These are phyloP conservation scores for Hypoxylon perforatum DNA, from an alignment of 495 filamentous ascomycete species.

Conservation along the genomic window DNA sequence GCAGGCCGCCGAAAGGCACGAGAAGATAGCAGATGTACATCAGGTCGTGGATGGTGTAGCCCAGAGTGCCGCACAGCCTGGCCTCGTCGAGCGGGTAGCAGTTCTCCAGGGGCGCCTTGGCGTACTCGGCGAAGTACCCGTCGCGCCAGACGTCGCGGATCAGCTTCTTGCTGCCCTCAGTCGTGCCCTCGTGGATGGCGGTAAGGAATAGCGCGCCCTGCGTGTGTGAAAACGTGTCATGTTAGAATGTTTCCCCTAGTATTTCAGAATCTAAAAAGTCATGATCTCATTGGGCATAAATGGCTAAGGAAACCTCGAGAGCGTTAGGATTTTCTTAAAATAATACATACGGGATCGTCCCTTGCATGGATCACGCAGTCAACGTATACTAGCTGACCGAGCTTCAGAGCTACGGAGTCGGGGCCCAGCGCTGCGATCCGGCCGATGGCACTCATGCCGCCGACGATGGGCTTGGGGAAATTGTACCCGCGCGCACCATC, in stretches of 20 bases:
- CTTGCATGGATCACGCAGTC: conserved; percentile 56
- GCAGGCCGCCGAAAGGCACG: conserved; percentile 61
- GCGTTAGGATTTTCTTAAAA: too few relatives aligned
- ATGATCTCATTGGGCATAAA: too few relatives aligned
- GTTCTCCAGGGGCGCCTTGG: conserved; percentile 63
- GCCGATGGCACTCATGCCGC: conserved; percentile 53
- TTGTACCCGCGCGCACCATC: conserved; percentile 43
- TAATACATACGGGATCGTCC: conserved; percentile 57
- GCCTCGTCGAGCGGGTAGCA: conserved; percentile 55
- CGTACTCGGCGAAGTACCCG: conserved; percentile 59
- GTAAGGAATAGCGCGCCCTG: conserved; percentile 46
- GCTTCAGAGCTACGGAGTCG: conserved; percentile 53
- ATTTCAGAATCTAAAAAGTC: too few relatives aligned
- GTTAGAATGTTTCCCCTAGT: too few relatives aligned
- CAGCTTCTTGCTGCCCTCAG: conserved; percentile 32
- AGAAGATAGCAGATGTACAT: conserved; percentile 39
- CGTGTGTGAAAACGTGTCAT: too few relatives aligned
- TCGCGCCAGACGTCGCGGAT: conserved; percentile 41
- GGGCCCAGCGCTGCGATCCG: conserved; percentile 59
- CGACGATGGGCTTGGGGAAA: conserved; percentile 42
- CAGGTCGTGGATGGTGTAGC: conserved; percentile 48
- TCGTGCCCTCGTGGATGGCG: conserved; percentile 47
- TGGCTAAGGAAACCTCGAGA: too few relatives aligned
- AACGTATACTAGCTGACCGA: conserved; percentile 59
- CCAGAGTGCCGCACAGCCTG: conserved; percentile 33